Base-by-base conservation (phyloP, 2,329 filamentous ascomycete species). In the Talaromyces marneffei region DNA sequence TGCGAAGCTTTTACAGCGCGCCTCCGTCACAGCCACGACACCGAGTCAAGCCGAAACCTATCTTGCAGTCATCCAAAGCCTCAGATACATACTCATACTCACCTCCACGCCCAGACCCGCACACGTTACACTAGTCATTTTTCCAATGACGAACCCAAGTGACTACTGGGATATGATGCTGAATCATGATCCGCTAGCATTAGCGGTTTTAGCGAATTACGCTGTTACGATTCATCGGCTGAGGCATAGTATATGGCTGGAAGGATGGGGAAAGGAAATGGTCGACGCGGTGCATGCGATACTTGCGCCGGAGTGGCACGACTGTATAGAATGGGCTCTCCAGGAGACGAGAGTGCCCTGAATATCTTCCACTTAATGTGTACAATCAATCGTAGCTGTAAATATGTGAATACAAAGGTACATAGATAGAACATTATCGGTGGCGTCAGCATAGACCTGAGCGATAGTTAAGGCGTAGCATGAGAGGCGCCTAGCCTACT, bases 171-270 rank as follows among this genome's bases (percentile, higher is more conserved):
- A 57, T 20, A 62, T 62, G 60, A 20, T 62, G 1, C 14, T 42
- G 14, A 27, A 53, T 46, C n/a, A 56, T 27, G 55, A 62, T 18
- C 60, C 60, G 20, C 12, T 62, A 6, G 60, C 60, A 46, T 25
- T 62, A 25, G 60, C 60, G 27, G 44, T 62, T 16, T 48, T 62
- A 12, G 60, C 60, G 1, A 62, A 62, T n/a, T 62, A 52, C 48
- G 60, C 46, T 10, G 60, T 62, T 12, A 53, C 40, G 6, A 33
- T 62, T 39, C 37, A 62, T 9, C 33, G 55, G 39, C 16, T 53
- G 29, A 58, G 37, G 18, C 18, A 54, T 31, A 57, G 37, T 53
- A 54, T 62, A 42, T 62, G 60, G 60, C 3, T 62, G 12, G 54
- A 58, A 27, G 60, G 60, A 35, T 62, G 54, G 60, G 60, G 60